Base-by-base conservation (phyloP, 768 basidiomycete species). In the Porphyrellus cyaneotinctus region DNA sequence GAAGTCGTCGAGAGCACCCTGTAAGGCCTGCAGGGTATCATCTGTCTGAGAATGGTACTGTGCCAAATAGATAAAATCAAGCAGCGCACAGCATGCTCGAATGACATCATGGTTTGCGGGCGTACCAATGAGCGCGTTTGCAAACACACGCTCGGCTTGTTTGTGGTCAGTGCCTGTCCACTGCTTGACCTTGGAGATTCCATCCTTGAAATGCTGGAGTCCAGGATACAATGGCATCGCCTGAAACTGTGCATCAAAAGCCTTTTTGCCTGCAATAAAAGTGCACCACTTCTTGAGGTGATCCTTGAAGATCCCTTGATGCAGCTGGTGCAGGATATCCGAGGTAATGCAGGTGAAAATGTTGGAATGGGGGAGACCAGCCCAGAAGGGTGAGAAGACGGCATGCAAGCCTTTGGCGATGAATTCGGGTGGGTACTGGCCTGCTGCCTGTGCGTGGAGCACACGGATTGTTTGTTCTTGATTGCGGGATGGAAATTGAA, bases 301-400 rank as follows among this genome's bases (percentile, higher is more conserved):
- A n/a, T n/a, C n/a, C n/a, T n/a, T n/a, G n/a, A 56, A 4, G 2
- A 56, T 20, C 0, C 46, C 46, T 43, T 56, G 51, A 1, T 53
- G 47, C 0, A 49, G 37, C 14, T 56, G 51, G 14, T 56, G 55
- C 0, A 56, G 43, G 9, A 53, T 30, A 6, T 56, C 4, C 0
- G 26, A 53, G 1, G 24, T 4, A 14, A 56, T 56, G 26, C 24
- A 33, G 0, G 8, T 0, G 2, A 56, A 56, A 2, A 56, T 49
- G 14, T 56, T 14, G 4, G 43, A 9, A 4, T 56, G 24, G 2
- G 28, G 47, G 0, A 56, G 43, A 15, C 44, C 32, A 1, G 47
- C 13, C 54, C 37, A 56, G 11, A 56, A 56, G 4, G 43, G 55
- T 0, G 18, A 44, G n/a, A 56, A 56, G 1, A 56, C 7, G 0